Evolutionary conservation across 139 green algal species (phyloP), one percentile per base, ranked within the genome.

Genomic region (Chlamydomonas eustigma): DNA sequence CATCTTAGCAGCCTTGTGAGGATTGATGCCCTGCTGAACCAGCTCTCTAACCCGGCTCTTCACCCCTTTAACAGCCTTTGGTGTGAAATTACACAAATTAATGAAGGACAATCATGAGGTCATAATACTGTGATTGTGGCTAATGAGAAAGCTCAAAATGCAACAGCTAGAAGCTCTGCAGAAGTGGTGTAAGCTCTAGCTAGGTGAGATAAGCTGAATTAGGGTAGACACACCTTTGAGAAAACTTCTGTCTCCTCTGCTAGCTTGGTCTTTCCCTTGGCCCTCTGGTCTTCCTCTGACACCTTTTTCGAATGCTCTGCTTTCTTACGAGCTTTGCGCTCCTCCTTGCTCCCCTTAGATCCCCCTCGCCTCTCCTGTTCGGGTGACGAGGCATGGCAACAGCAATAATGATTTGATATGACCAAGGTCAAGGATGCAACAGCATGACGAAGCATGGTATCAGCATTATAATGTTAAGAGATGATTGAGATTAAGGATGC

Each of bases 11-110:
- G 92, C 90, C 75, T 84, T 84, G 39, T 63, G 71, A 0, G 82
- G 74, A 0, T 79, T 67, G 37, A 96, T 66, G 8, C 92, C 92
- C 72, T 91, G 76, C 78, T 88, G 44, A 73, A 92, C 71, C 71
- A 89, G 67, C 71, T 90, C 80, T 24, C 81, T 66, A 0, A 83
- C 77, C 73, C 90, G 90, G 37, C 76, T 83, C 83, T 95, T 96
- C 37, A 84, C 76, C n/a, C 52, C 34, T 28, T 68, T 68, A 22
- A 68, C 52, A 22, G 52, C 52, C 52, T 68, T 25, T 22, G 22
- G 22, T 28, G 12, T 58, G 44, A 12, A 58, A 58, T 22, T 28
- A 22, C 44, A 58, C 44, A 58, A 12, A 58, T 12, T 58, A 22
- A 28, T 12, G 22, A 58, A 28, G 22, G 22, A 12, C 44, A 12